Percentiles rank a stretch among this genome's conserved stretches.
Evolutionary conservation across 331 rosid genomes (phyloP).

Genomic region (Acacia pycnantha): DNA sequence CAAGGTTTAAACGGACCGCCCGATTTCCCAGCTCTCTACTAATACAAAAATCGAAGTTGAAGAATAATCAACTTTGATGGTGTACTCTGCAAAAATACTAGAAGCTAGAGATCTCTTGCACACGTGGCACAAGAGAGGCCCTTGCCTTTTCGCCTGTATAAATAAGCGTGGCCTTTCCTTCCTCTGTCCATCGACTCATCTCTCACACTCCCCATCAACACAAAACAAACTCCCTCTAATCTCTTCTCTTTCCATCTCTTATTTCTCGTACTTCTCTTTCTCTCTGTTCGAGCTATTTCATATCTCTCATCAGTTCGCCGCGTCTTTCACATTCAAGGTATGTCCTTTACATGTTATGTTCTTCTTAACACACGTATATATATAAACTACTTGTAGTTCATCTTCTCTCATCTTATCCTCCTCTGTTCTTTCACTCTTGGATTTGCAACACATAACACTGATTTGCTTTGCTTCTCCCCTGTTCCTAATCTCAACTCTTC

Average conservation of each 20-base stretch:
- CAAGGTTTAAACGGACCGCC: no score
- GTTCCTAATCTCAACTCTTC: slow-evolving; percentile 16
- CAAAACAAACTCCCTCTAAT: not conserved
- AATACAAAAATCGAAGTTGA: not conserved
- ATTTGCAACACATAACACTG: not conserved
- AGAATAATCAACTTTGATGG: not conserved
- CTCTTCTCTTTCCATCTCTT: not conserved
- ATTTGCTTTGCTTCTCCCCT: no score
- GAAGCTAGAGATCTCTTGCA: not conserved
- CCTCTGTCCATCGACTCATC: not conserved
- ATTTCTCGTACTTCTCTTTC: not conserved
- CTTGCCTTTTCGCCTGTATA: not conserved
- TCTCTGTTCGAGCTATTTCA: not conserved
- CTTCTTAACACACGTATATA: not conserved
- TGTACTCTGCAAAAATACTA: not conserved
- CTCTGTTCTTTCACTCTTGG: not conserved
- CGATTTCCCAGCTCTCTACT: no score
- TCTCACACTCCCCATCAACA: not conserved
- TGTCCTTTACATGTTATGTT: not conserved
- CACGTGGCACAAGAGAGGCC: not conserved
- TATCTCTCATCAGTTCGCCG: slow-evolving; percentile 26
- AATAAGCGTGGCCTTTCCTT: not conserved
- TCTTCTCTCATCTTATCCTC: not conserved
- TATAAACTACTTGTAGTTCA: slow-evolving; percentile 17
- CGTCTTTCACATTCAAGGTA: slow-evolving; percentile 39